A percentile compares a stretch with the other conserved stretches of the same genome.
These are phyloP conservation scores for Sclerotinia glacialis DNA, from an alignment of 2,329 filamentous ascomycete species.

Conservation along the genomic window DNA sequence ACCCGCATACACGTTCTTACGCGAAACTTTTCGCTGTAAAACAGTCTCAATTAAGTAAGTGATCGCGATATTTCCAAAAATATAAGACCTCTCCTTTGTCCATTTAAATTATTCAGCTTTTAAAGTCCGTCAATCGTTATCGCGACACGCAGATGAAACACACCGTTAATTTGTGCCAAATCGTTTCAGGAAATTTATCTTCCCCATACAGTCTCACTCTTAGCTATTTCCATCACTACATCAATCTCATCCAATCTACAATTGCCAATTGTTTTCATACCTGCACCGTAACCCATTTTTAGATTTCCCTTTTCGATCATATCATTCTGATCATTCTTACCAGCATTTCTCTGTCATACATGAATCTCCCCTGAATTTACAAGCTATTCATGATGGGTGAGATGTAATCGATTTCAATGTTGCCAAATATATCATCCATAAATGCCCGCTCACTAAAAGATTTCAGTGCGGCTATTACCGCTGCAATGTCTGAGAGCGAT, in stretches of 20 bases:
- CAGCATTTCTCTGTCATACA: slow-evolving; percentile 23
- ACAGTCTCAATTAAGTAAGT: slow-evolving; percentile 10
- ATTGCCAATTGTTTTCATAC: slow-evolving; percentile 17
- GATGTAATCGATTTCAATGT: slow-evolving; percentile 21
- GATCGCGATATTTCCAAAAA: slow-evolving; percentile 20
- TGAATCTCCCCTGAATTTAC: slow-evolving; percentile 21
- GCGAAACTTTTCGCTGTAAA: not conserved
- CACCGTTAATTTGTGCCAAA: slow-evolving; percentile 13
- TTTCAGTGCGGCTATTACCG: slow-evolving; percentile 22
- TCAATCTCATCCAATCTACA: slow-evolving; percentile 23
- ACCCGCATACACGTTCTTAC: slow-evolving; percentile 16
- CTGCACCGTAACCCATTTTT: slow-evolving; percentile 22
- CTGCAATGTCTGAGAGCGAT: slow-evolving; percentile 44
- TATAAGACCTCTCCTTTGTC: slow-evolving; percentile 20
- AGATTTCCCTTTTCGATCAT: slow-evolving; percentile 27
- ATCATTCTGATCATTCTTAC: slow-evolving; percentile 16
- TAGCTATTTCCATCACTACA: slow-evolving; percentile 20
- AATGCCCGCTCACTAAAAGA: slow-evolving; percentile 17
- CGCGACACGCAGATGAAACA: slow-evolving; percentile 22
- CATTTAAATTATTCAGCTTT: slow-evolving; percentile 2
- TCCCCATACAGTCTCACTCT: slow-evolving; percentile 19
- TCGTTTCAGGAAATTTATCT: slow-evolving; percentile 21
- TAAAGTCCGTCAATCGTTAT: not conserved
- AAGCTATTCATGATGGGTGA: slow-evolving; percentile 23
- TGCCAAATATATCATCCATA: slow-evolving; percentile 25